Conservation (phyloP, 2,329 filamentous ascomycete species). For the Tolypocladium capitatum region DNA sequence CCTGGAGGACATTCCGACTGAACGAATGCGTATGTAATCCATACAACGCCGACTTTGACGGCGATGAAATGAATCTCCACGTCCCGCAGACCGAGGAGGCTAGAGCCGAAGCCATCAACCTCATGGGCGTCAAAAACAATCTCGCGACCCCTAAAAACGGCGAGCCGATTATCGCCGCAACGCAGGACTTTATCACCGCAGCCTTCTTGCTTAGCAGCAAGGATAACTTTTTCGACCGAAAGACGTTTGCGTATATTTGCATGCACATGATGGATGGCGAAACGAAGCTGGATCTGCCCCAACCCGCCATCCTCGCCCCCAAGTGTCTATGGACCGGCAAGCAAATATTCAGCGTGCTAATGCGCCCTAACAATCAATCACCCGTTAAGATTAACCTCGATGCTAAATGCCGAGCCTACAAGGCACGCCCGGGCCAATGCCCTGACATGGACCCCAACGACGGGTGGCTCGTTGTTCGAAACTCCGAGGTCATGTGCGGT, state of each 20-base stretch:
- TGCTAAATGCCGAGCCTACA: slow-evolving; percentile 77
- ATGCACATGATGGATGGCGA: slow-evolving; percentile 84
- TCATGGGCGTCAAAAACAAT: slow-evolving; percentile 98
- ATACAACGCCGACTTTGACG: slow-evolving; percentile 98
- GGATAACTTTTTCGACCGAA: slow-evolving; percentile 82
- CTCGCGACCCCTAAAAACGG: slow-evolving; percentile 93
- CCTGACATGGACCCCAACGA: slow-evolving; percentile 77
- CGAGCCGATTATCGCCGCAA: slow-evolving; percentile 96
- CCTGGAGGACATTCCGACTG: slow-evolving; percentile 88
- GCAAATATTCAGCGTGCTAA: slow-evolving; percentile 82
- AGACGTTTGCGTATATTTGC: slow-evolving; percentile 78
- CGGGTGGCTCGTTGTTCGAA: slow-evolving; percentile 81
- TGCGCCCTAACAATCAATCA: slow-evolving; percentile 78
- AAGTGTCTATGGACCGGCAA: slow-evolving; percentile 91
- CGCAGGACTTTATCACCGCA: slow-evolving; percentile 97
- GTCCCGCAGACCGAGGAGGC: slow-evolving; percentile 97
- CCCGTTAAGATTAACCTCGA: slow-evolving; percentile 83
- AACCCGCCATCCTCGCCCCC: slow-evolving; percentile 76
- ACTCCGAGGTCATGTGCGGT: slow-evolving; percentile 95
- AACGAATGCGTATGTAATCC: slow-evolving; percentile 98
- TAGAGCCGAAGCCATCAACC: slow-evolving; percentile 80
- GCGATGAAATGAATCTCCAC: slow-evolving; percentile 98
- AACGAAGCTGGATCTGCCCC: slow-evolving; percentile 68
- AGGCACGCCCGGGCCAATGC: slow-evolving; percentile 38
- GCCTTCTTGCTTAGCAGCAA: slow-evolving; percentile 86